These are phyloP conservation scores for Epicoccum nigrum DNA, from an alignment of 2,329 filamentous ascomycete species.

Conservation along the genomic window DNA sequence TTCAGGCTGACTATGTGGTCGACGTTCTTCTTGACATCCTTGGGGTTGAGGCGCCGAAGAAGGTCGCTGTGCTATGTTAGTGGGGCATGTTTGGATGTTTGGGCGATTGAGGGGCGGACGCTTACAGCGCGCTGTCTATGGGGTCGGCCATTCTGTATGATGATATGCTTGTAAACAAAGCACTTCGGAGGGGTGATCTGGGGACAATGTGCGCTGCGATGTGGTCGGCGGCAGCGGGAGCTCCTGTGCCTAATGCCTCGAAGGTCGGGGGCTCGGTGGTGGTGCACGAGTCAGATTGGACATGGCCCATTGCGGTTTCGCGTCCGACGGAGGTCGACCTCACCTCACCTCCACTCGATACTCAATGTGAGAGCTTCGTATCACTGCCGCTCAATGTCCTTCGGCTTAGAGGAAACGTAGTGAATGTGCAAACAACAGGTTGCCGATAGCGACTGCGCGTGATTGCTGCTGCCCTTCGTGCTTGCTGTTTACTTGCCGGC, in stretches of 20 bases:
- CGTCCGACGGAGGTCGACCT: constrained; percentile 12
- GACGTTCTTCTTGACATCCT: constrained; percentile 87
- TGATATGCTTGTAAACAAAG: constrained; percentile 16
- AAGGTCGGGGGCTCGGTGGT: constrained; percentile 24
- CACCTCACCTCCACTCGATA: constrained; percentile 4
- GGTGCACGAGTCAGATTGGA: constrained; percentile 30
- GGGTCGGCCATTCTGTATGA: constrained; percentile 43
- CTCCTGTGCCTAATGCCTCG: constrained; percentile 29
- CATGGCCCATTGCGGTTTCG: constrained; percentile 22
- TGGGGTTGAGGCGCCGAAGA: constrained; percentile 95
- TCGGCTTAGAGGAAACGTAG: neutral
- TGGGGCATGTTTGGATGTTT: constrained; percentile 4
- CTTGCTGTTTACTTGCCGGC: neutral
- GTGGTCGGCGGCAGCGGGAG: constrained; percentile 16
- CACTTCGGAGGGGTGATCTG: constrained; percentile 17
- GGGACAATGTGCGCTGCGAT: constrained; percentile 19
- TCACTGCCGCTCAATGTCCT: neutral
- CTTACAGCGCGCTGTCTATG: constrained; percentile 74
- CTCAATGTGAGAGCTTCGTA: neutral
- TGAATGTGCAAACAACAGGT: neutral
- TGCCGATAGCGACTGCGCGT: too few relatives aligned
- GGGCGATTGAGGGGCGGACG: neutral
- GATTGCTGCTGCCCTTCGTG: neutral
- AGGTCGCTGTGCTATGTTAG: constrained; percentile 73
- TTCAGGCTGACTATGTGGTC: constrained; percentile 86